Evolutionary conservation across 352 stramenopile genomes (phyloP), one percentile per base, ranked within the genome.

Genomic region (Pythium utonaiense): DNA sequence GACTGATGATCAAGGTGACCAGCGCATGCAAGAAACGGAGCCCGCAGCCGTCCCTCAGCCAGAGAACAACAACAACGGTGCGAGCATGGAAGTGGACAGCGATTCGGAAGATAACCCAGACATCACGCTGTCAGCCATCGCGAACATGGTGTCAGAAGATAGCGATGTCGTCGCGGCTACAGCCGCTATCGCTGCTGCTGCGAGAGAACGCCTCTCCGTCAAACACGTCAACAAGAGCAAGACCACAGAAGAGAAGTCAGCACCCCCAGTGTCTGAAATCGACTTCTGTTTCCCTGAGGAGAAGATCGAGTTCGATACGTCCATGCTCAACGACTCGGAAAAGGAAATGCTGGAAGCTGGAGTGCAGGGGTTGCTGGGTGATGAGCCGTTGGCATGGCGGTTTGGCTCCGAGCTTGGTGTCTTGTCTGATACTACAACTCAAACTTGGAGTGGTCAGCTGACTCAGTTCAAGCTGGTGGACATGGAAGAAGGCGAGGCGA

Each of bases 81-180:
- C 77, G 3, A 91, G 79, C 53, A 93, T 93, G 84, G 84, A 93
- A 38, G 72, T 93, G 14, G 84, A 93, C 52, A 93, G 84, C 56
- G 84, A 93, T 40, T 80, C 74, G 7, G 84, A 93, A 47, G 84
- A 92, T 13, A 73, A 80, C 38, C 69, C 82, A 0, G 83, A 89
- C 62, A 86, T 95, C 47, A 91, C 82, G 17, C 66, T 93, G 12
- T 91, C 81, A 6, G 81, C 82, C 16, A 92, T 93, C 53, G 85
- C 85, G n/a, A 88, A 93, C 57, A 95, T 95, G 83, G 83, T 90
- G 25, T 83, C 70, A 16, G 85, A 93, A 62, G 85, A 95, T 66
- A 89, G 67, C 25, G 81, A 89, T 50, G 80, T 88, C 8, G 74
- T 83, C n/a, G 55, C 76, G 42, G 72, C 74, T 10, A 71, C 76